A percentile compares a stretch with the other conserved stretches of the same genome.
These are phyloP conservation scores for Candida frijolesensis DNA, from an alignment of 1,139 yeast species.

Conservation along the genomic window DNA sequence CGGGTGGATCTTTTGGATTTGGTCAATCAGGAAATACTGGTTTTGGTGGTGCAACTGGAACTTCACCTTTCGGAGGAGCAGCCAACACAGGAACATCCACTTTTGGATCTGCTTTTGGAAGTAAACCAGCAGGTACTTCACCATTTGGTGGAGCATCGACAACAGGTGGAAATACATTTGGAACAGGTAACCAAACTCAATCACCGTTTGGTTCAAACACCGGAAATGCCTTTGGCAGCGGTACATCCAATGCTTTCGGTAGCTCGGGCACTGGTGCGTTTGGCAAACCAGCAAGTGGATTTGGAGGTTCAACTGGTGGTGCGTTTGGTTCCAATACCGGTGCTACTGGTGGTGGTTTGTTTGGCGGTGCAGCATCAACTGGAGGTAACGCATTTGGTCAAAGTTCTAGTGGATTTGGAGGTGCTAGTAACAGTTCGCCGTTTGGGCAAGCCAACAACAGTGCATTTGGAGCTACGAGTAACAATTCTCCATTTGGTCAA, in stretches of 20 bases:
- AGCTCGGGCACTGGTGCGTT: constrained; percentile 17
- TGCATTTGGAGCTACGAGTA: constrained; percentile 13
- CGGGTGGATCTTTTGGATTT: constrained; percentile 32
- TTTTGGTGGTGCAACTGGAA: constrained; percentile 16
- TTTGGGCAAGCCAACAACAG: constrained; percentile 14
- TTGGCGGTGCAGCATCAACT: not conserved
- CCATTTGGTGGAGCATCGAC: constrained; percentile 13
- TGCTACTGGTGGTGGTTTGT: constrained; percentile 3
- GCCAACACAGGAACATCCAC: constrained; percentile 21
- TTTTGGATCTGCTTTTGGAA: constrained; percentile 17
- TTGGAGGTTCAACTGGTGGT: constrained; percentile 13
- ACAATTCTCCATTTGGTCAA: constrained; percentile 17
- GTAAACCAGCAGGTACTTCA: constrained; percentile 20
- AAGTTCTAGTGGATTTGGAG: constrained; percentile 24
- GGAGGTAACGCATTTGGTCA: constrained; percentile 22
- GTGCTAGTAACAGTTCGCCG: constrained; percentile 15
- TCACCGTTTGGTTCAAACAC: constrained; percentile 15
- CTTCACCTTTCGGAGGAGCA: constrained; percentile 24
- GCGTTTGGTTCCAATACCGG: constrained; percentile 10
- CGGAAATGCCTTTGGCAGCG: constrained; percentile 17
- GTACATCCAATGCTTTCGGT: constrained; percentile 21
- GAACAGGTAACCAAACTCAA: constrained; percentile 11
- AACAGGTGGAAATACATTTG: constrained; percentile 18
- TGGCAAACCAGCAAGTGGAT: constrained; percentile 21
- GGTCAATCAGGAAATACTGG: constrained; percentile 24